Conservation (phyloP, 1,284 basidiomycete genomes). For the Stygiomarasmius scandens region DNA sequence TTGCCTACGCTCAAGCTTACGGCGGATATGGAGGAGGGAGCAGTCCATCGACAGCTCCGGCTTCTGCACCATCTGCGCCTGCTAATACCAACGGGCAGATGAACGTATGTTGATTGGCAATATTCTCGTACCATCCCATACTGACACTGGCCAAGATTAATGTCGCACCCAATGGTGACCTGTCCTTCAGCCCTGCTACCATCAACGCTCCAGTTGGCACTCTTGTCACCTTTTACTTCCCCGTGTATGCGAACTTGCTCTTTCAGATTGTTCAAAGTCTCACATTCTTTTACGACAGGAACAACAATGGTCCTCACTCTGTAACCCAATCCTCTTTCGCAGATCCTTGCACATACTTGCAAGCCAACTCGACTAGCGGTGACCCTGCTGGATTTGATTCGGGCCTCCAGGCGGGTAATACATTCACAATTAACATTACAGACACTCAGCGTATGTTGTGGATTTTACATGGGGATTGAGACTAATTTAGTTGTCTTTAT, state of each 20-base stretch:
- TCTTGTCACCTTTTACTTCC: slow-evolving; percentile 57
- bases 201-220: slow-evolving; percentile 52
- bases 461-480: too few species aligned
- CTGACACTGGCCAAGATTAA: too few species aligned
- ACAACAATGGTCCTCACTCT: slow-evolving; percentile 41
- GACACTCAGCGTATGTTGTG: slow-evolving; percentile 50
- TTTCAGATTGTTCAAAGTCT: too few species aligned
- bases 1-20: slow-evolving; percentile 45
- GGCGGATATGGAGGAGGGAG: slow-evolving; percentile 26
- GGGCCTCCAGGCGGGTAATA: slow-evolving; percentile 39
- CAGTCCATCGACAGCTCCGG: slow-evolving; percentile 28
- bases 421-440: slow-evolving; percentile 55
- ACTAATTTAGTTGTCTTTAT: not conserved
- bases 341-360: slow-evolving; percentile 50
- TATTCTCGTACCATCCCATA: too few species aligned
- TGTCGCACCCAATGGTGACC: slow-evolving; percentile 41
- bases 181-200: slow-evolving; percentile 48
- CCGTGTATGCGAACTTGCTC: too few species aligned
- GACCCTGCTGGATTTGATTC: slow-evolving; percentile 53
- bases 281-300: slow-evolving; percentile 1
- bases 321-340: slow-evolving; percentile 57
- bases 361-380: slow-evolving; percentile 32
- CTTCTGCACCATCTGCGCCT: slow-evolving; percentile 46
- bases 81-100: slow-evolving; percentile 41
- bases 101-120: slow-evolving; percentile 49